Percentiles rank a stretch among this genome's conserved stretches.
Evolutionary conservation across 805 yeast species (phyloP).

Genomic region (Candida anglica): DNA sequence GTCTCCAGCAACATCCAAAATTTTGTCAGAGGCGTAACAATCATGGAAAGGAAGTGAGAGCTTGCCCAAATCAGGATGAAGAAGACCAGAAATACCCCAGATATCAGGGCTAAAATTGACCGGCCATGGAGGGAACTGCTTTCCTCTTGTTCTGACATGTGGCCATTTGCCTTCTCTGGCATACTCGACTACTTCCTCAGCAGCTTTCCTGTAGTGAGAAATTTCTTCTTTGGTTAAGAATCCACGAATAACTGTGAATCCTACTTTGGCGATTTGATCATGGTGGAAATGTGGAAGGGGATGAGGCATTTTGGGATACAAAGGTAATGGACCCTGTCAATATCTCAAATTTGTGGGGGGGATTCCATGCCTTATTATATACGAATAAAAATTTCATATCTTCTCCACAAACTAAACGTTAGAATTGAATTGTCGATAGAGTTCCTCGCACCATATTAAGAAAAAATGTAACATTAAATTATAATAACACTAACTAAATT

Average conservation of each 20-base stretch:
- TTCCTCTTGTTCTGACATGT: conserved; percentile 46
- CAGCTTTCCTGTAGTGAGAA: conserved; percentile 27
- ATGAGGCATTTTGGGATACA: conserved; percentile 6
- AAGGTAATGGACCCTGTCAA: too few relatives aligned
- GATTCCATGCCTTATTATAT: too few relatives aligned
- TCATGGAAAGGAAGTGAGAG: conserved; percentile 35
- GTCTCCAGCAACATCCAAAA: conserved; percentile 37
- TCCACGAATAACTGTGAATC: conserved; percentile 36
- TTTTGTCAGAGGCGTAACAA: conserved; percentile 33
- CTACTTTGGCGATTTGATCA: conserved; percentile 31
- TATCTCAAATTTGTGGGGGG: too few relatives aligned
- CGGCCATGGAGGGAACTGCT: conserved; percentile 60
- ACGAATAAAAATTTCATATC: too few relatives aligned
- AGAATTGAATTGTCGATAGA: too few relatives aligned
- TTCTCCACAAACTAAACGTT: not conserved
- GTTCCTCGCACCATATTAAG: too few relatives aligned
- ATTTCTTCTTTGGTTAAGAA: conserved; percentile 40
- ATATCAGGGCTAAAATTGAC: conserved; percentile 46
- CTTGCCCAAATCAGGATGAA: conserved; percentile 43
- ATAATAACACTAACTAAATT: too few relatives aligned
- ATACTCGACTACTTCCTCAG: conserved; percentile 32
- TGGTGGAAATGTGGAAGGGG: conserved; percentile 22
- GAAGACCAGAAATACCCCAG: conserved; percentile 48
- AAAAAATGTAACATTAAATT: conserved; percentile 1
- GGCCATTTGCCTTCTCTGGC: conserved; percentile 49